These are phyloP conservation scores for Hansenula anomala DNA, from an alignment of 1,139 yeast genomes.

Conservation along the genomic window DNA sequence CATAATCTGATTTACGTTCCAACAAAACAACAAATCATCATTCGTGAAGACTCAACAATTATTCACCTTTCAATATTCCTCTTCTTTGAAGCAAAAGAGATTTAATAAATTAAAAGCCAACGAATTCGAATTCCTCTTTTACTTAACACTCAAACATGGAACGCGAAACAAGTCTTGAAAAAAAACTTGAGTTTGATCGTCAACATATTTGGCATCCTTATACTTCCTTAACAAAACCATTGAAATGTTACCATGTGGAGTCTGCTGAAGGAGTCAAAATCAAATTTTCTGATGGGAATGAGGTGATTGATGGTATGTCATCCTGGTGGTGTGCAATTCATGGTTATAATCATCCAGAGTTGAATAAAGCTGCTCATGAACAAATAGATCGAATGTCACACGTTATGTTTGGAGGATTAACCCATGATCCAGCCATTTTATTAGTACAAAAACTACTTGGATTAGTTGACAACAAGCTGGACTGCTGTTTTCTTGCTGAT, in stretches of 20 bases:
- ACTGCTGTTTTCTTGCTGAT: constrained; percentile 27
- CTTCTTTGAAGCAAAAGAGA: too few species aligned
- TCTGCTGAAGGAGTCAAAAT: constrained; percentile 24
- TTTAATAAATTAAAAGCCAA: too few species aligned
- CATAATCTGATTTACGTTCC: too few species aligned
- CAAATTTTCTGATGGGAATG: constrained; percentile 16
- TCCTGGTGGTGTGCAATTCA: constrained; percentile 33
- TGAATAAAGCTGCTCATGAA: constrained; percentile 23
- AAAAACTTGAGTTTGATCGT: constrained; percentile 20
- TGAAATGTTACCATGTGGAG: constrained; percentile 25
- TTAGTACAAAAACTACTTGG: constrained; percentile 20
- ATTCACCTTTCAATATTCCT: too few species aligned
- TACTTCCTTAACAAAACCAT: constrained; percentile 25
- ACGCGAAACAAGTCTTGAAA: too few species aligned
- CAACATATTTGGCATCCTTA: constrained; percentile 31
- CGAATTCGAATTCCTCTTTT: too few species aligned
- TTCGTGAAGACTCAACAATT: too few species aligned
- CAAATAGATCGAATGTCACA: constrained; percentile 26
- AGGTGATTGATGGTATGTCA: constrained; percentile 29
- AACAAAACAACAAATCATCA: too few species aligned
- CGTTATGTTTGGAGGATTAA: constrained; percentile 31
- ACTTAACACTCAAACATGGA: too few species aligned
- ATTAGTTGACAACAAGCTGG: constrained; percentile 21
- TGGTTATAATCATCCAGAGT: constrained; percentile 26
- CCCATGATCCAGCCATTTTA: constrained; percentile 27